phyloP scores from a whole-genome alignment of 805 yeast genomes.

The Candida coquimbonensis region DNA sequence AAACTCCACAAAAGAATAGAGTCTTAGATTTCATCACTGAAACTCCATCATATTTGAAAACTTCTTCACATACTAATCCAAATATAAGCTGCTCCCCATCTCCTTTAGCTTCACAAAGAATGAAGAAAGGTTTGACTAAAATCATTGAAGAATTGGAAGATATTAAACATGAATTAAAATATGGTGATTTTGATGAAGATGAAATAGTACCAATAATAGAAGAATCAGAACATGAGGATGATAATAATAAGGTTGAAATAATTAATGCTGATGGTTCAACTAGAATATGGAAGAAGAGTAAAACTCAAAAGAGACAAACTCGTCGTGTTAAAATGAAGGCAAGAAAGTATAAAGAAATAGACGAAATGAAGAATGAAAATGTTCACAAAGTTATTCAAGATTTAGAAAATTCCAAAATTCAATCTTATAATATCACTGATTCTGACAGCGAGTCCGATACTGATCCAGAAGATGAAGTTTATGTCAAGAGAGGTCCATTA shows the following conservation, averaged over 20 bases:
- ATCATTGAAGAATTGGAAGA: conserved; percentile 40
- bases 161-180: conserved; percentile 25
- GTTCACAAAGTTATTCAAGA: conserved; percentile 15
- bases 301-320: conserved; percentile 28
- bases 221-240: conserved; percentile 9
- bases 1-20: conserved; percentile 15
- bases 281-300: conserved; percentile 22
- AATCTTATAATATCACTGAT: not conserved
- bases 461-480: conserved; percentile 16
- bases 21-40: conserved; percentile 6
- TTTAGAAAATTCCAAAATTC: not conserved
- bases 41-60: conserved; percentile 41
- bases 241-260: conserved; percentile 13
- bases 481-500: conserved; percentile 15
- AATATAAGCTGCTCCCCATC: conserved; percentile 20
- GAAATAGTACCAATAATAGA: conserved; percentile 15
- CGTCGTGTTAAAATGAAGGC: conserved; percentile 22
- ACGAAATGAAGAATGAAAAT: conserved; percentile 25
- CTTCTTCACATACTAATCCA: not conserved
- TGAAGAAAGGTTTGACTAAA: conserved; percentile 33
- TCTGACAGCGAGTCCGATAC: conserved; percentile 12
- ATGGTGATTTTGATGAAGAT: conserved; percentile 18
- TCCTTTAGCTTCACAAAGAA: conserved; percentile 22
- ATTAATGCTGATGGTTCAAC: not conserved
- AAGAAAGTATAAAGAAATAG: conserved; percentile 24